Conservation (phyloP, 2,329 filamentous ascomycete species). For the Fusarium nurragi region DNA sequence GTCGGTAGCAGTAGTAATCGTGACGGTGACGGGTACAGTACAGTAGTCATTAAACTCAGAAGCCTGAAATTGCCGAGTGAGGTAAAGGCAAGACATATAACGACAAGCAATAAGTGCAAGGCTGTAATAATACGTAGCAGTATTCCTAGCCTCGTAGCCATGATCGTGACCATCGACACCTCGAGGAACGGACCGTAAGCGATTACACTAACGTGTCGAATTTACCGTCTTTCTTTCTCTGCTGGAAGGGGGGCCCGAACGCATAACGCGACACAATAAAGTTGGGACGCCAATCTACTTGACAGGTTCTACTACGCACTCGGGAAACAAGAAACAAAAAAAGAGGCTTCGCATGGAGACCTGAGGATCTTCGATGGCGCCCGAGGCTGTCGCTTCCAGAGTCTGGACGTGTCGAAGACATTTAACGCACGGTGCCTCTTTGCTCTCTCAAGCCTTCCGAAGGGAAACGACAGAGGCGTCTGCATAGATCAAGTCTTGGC, state of each 20-base stretch:
- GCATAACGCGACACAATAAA: background rate
- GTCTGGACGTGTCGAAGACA: background rate
- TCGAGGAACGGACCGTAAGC: constrained; percentile 15
- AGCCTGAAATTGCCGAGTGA: constrained; percentile 5
- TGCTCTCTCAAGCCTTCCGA: background rate
- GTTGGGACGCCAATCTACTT: background rate
- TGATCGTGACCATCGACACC: constrained; percentile 1
- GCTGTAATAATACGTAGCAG: too few species aligned
- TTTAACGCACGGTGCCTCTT: background rate
- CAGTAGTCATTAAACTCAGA: background rate
- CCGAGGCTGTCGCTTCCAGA: constrained; percentile 28
- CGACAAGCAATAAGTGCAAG: background rate
- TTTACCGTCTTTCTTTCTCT: constrained; percentile 12
- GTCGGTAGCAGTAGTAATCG: constrained; percentile 4
- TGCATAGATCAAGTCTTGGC: background rate
- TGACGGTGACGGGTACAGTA: constrained; percentile 6
- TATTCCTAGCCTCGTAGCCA: background rate
- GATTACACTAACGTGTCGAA: constrained; percentile 6
- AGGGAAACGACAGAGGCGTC: background rate
- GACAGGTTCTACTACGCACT: background rate
- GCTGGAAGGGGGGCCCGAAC: background rate
- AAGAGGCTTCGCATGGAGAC: constrained; percentile 7
- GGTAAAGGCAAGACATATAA: background rate
- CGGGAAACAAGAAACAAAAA: constrained; percentile 11
- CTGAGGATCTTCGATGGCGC: constrained; percentile 17